Evolutionary conservation across 345 rosid genomes (phyloP).

Genomic region (Gossypium bickii): DNA sequence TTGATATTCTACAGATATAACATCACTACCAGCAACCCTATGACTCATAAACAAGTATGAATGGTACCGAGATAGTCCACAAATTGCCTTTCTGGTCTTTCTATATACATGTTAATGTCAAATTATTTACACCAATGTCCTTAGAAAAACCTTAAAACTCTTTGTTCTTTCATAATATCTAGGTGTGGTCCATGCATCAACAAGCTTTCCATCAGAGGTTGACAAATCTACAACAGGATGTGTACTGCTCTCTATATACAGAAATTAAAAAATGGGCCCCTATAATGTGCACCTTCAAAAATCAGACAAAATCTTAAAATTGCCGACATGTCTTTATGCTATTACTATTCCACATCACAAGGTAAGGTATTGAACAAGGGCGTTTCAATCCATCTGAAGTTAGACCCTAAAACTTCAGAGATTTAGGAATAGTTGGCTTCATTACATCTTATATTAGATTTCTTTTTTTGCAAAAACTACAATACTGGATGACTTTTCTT

Average conservation of each 20-base stretch:
- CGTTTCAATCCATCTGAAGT: background rate
- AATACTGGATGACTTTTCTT: background rate
- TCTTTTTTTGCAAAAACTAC: background rate
- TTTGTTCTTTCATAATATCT: background rate
- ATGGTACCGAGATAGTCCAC: background rate
- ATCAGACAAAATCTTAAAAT: background rate
- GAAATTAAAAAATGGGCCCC: constrained; percentile 11
- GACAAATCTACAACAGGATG: constrained; percentile 10
- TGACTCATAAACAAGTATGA: too few relatives aligned
- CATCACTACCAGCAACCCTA: background rate
- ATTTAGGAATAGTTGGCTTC: background rate
- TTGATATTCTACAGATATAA: background rate
- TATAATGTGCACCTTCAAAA: background rate
- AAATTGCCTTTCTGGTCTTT: background rate
- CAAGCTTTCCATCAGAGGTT: constrained; percentile 3
- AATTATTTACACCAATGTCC: background rate
- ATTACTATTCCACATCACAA: background rate
- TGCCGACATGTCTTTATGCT: background rate
- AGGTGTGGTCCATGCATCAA: constrained; percentile 21
- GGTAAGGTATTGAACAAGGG: background rate
- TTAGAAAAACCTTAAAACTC: background rate
- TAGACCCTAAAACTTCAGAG: constrained; percentile 9
- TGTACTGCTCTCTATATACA: constrained; percentile 2
- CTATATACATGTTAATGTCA: background rate
- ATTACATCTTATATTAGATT: background rate